A percentile compares a stretch with the other conserved stretches of the same genome.
Evolutionary conservation across 2,329 filamentous ascomycete species (phyloP).

Genomic region (Sarocladium strictum): DNA sequence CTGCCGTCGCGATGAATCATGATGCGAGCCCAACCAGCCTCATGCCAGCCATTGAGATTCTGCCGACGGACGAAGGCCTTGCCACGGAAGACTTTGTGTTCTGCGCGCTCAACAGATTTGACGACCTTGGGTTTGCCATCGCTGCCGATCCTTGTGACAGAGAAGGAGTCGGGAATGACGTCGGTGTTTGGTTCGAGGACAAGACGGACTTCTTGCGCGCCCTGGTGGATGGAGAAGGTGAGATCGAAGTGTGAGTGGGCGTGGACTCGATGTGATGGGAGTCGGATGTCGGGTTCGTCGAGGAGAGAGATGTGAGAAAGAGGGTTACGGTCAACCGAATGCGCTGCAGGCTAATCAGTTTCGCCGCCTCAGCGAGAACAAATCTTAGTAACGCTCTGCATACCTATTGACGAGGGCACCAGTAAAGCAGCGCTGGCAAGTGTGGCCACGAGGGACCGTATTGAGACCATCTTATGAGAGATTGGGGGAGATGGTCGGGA

Average conservation of each 20-base stretch:
- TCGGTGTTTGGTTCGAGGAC: conserved; percentile 86
- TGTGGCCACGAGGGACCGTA: conserved; percentile 25
- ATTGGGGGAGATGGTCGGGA: neutral
- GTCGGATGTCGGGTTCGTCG: conserved; percentile 70
- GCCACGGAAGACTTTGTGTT: conserved; percentile 82
- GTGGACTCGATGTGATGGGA: conserved; percentile 71
- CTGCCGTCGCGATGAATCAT: conserved; percentile 70
- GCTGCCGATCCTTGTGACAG: conserved; percentile 62
- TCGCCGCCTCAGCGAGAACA: too few relatives aligned
- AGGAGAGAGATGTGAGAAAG: conserved; percentile 68
- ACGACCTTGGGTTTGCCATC: conserved; percentile 63
- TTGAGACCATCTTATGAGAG: conserved; percentile 24
- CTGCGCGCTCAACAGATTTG: conserved; percentile 65
- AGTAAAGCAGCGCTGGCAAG: conserved; percentile 25
- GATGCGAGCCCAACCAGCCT: conserved; percentile 82
- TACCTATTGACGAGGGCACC: conserved; percentile 25
- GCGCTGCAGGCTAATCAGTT: conserved; percentile 51
- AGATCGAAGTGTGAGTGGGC: conserved; percentile 80
- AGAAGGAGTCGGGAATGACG: conserved; percentile 71
- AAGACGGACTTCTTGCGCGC: conserved; percentile 67
- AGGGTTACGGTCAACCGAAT: conserved; percentile 70
- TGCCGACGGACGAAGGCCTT: conserved; percentile 62
- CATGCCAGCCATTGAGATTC: conserved; percentile 61
- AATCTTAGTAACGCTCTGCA: too few relatives aligned
- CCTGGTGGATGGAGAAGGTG: conserved; percentile 66